phyloP scores from a whole-genome alignment of 2,329 filamentous ascomycete species.

The Emydomyces testavorans region DNA sequence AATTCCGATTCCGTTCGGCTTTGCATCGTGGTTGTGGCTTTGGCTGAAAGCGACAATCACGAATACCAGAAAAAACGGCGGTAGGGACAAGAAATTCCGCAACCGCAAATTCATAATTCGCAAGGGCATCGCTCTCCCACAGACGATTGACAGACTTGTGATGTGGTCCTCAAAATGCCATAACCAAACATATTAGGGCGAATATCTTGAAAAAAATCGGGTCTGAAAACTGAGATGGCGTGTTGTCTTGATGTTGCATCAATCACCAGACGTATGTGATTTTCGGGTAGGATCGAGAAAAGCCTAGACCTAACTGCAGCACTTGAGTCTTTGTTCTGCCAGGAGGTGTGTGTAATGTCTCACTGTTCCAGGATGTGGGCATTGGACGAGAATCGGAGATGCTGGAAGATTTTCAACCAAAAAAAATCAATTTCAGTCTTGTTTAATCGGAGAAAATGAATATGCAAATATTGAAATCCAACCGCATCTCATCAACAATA shows the following conservation, averaged over 20 bases:
- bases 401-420: no score
- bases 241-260: neutral
- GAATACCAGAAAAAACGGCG: neutral
- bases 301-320: neutral
- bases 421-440: no score
- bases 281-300: neutral
- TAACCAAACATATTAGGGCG: neutral
- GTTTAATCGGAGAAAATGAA: no score
- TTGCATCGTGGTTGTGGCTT: neutral
- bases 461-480: neutral
- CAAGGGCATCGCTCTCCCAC: neutral
- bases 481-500: neutral
- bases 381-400: neutral
- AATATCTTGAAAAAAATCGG: neutral
- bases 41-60: constrained; percentile 22
- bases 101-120: neutral
- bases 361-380: neutral
- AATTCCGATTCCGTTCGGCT: neutral
- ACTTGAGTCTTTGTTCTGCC: constrained; percentile 1
- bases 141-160: neutral
- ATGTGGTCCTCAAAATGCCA: neutral
- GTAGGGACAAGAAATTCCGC: neutral
- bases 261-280: neutral
- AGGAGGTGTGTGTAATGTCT: constrained; percentile 7
- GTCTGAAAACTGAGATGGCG: neutral